Evolutionary conservation across 768 basidiomycete species (phyloP).

Genomic region (Panaeolus papilionaceus): DNA sequence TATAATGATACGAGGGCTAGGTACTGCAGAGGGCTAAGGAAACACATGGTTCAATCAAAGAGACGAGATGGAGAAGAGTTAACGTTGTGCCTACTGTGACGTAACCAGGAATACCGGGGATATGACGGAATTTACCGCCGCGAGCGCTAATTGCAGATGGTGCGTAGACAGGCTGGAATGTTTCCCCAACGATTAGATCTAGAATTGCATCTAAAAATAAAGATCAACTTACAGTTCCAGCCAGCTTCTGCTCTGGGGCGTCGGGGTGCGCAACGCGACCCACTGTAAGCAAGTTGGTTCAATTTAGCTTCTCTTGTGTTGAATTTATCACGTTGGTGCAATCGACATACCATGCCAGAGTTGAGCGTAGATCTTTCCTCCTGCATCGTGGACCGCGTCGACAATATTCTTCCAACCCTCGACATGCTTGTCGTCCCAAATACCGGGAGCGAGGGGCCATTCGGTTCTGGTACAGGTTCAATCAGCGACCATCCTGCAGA

Average conservation of each 20-base stretch:
- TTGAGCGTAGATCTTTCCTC: constrained; percentile 52
- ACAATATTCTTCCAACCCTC: constrained; percentile 52
- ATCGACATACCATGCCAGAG: constrained; percentile 15
- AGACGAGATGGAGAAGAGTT: background rate
- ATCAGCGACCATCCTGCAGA: background rate
- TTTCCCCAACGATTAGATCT: background rate
- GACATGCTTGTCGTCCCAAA: constrained; percentile 52
- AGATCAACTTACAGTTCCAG: constrained; percentile 28
- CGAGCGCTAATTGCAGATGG: constrained; percentile 50
- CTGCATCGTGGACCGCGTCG: constrained; percentile 52
- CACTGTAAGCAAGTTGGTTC: constrained; percentile 26
- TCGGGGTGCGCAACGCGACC: constrained; percentile 45
- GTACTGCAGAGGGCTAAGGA: constrained; percentile 45
- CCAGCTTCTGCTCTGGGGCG: constrained; percentile 42
- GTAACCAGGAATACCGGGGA: constrained; percentile 44
- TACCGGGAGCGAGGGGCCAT: constrained; percentile 51
- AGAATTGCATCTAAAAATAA: background rate
- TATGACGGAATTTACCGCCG: constrained; percentile 45
- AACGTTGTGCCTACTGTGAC: constrained; percentile 37
- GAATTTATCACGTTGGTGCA: too few species aligned
- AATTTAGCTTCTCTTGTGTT: too few species aligned
- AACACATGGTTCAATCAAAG: background rate
- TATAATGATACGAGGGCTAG: constrained; percentile 48
- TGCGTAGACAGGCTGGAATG: constrained; percentile 41
- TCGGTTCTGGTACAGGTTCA: constrained; percentile 39